phyloP scores from a whole-genome alignment of 1,284 basidiomycete genomes.

The Laetiporus sulphureus region DNA sequence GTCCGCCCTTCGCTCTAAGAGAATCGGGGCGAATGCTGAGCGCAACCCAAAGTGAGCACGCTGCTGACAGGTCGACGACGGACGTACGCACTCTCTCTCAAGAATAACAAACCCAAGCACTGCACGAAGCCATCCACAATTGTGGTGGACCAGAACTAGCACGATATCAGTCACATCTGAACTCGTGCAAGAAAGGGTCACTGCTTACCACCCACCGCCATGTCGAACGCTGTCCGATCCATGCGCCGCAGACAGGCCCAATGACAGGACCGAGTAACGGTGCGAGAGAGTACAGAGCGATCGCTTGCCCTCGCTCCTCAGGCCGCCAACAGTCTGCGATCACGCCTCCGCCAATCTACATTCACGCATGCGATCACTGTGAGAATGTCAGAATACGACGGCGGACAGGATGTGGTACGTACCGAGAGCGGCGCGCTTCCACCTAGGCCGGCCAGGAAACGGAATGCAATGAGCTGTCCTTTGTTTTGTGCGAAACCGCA shows the following conservation, averaged over 20 bases:
- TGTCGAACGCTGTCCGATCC: slow-evolving; percentile 33
- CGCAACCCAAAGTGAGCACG: background rate
- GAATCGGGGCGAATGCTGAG: slow-evolving; percentile 36
- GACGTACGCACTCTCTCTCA: slow-evolving; percentile 35
- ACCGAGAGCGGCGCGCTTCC: slow-evolving; percentile 60
- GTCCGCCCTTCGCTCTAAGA: slow-evolving; percentile 39
- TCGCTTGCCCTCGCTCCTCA: slow-evolving; percentile 39
- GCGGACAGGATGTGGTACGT: slow-evolving; percentile 11
- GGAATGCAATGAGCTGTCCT: slow-evolving; percentile 54
- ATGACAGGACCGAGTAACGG: slow-evolving; percentile 38
- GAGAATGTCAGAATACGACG: background rate
- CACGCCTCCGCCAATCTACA: slow-evolving; percentile 38
- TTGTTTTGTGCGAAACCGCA: slow-evolving; percentile 61
- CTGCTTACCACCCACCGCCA: slow-evolving; percentile 35
- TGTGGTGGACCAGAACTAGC: slow-evolving; percentile 34
- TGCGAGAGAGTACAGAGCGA: slow-evolving; percentile 42
- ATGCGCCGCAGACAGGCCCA: slow-evolving; percentile 33
- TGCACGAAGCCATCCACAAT: slow-evolving; percentile 32
- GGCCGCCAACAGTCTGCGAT: slow-evolving; percentile 43
- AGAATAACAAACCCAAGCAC: slow-evolving; percentile 34
- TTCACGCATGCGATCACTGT: background rate
- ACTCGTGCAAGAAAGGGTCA: slow-evolving; percentile 1
- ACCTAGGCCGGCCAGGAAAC: slow-evolving; percentile 58
- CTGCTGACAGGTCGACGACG: background rate
- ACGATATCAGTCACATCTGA: background rate